A percentile compares a stretch with the other conserved stretches of the same genome.
phyloP scores from a whole-genome alignment of 164 flowering plant species.

The Aristolochia contorta region DNA sequence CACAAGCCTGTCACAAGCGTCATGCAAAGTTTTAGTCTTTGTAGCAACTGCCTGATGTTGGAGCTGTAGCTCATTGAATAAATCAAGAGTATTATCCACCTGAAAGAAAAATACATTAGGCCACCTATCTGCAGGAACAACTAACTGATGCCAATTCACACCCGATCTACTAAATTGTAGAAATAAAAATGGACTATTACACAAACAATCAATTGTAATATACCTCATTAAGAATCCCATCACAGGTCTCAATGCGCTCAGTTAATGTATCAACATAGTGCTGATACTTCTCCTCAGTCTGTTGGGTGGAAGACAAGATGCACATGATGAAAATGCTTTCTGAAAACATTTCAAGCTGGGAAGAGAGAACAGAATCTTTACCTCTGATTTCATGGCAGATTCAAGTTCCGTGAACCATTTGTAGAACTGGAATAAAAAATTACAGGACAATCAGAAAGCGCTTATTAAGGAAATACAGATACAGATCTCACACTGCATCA shows the following conservation, averaged over 20 bases:
- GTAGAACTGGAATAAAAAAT: conserved; percentile 57
- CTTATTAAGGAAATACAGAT: not conserved
- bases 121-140: not conserved
- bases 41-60: conserved; percentile 94
- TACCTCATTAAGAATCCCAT: conserved; percentile 74
- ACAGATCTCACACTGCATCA: not conserved
- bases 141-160: not conserved
- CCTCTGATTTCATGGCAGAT: conserved; percentile 96
- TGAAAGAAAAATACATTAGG: conserved; percentile 22
- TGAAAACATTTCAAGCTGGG: not conserved
- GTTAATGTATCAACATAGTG: conserved; percentile 77
- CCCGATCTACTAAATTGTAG: too few relatives aligned
- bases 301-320: conserved; percentile 18
- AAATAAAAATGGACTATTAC: not conserved
- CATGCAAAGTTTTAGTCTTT: conserved; percentile 95
- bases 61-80: conserved; percentile 79
- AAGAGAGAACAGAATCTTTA: conserved; percentile 19
- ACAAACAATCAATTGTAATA: not conserved
- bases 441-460: not conserved
- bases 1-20: conserved; percentile 95
- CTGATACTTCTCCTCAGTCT: conserved; percentile 96
- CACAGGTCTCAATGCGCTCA: conserved; percentile 85
- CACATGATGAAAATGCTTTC: not conserved
- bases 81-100: conserved; percentile 86
- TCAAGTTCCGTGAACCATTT: conserved; percentile 97